These are phyloP conservation scores for Fusarium concolor DNA, from an alignment of 2,329 filamentous ascomycete genomes.

Conservation along the genomic window DNA sequence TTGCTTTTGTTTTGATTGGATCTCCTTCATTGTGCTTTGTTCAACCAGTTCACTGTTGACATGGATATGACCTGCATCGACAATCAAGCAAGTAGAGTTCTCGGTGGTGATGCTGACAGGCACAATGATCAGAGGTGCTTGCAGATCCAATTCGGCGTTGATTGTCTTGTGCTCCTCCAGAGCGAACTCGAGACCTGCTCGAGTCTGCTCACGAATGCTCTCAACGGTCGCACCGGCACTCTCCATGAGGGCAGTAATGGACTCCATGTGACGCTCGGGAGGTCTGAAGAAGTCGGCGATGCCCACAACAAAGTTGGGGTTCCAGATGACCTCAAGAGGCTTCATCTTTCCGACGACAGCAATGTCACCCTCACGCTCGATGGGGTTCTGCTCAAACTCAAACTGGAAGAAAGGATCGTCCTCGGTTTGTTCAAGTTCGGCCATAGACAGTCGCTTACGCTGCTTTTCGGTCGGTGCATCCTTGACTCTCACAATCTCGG, in stretches of 20 bases:
- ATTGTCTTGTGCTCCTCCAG: constrained; percentile 98
- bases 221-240: constrained; percentile 95
- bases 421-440: constrained; percentile 63
- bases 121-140: constrained; percentile 95
- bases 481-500: constrained; percentile 96
- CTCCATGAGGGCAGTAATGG: constrained; percentile 95
- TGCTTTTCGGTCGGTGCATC: constrained; percentile 72
- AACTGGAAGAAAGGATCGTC: constrained; percentile 90
- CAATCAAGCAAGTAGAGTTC: constrained; percentile 86
- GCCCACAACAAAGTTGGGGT: constrained; percentile 90
- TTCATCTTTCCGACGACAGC: constrained; percentile 91
- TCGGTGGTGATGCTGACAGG: constrained; percentile 89
- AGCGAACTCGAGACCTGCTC: constrained; percentile 95
- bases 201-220: constrained; percentile 92
- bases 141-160: constrained; percentile 94
- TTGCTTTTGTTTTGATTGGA: constrained; percentile 90
- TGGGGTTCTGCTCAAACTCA: constrained; percentile 92
- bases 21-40: constrained; percentile 86
- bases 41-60: constrained; percentile 95
- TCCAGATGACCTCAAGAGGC: constrained; percentile 97
- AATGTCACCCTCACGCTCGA: constrained; percentile 92
- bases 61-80: constrained; percentile 96
- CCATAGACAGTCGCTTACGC: constrained; percentile 63
- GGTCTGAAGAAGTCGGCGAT: constrained; percentile 96
- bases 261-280: constrained; percentile 97